Percentiles rank a stretch among this genome's conserved stretches.
These are phyloP conservation scores for Pseudoturritis turrita DNA, from an alignment of 345 rosid species.

Conservation along the genomic window DNA sequence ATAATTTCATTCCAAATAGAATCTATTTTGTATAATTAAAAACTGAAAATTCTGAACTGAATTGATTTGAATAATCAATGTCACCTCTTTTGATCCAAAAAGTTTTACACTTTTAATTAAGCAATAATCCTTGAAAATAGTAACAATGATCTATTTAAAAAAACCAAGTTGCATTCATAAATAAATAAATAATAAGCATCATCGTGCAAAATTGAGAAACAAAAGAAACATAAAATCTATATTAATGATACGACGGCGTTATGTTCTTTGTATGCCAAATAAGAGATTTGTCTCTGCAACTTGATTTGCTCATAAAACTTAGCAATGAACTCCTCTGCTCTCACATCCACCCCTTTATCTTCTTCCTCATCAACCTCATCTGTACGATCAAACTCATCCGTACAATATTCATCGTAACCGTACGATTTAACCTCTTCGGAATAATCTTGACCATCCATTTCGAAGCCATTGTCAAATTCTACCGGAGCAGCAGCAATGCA, in stretches of 20 bases:
- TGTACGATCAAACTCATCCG: conserved; percentile 14
- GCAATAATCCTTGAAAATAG: too few relatives aligned
- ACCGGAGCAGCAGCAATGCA: conserved; percentile 57
- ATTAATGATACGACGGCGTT: not conserved
- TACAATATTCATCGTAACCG: conserved; percentile 22
- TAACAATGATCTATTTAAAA: too few relatives aligned
- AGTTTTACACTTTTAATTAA: too few relatives aligned
- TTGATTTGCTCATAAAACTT: conserved; percentile 67
- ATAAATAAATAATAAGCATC: too few relatives aligned
- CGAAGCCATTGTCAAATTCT: conserved; percentile 55
- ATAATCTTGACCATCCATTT: conserved; percentile 14
- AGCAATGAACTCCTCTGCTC: conserved; percentile 87
- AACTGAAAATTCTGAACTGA: too few relatives aligned
- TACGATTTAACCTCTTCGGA: conserved; percentile 14
- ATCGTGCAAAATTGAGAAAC: too few relatives aligned
- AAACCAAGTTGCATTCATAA: too few relatives aligned
- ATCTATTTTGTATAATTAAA: too few relatives aligned
- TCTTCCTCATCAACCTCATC: conserved; percentile 33
- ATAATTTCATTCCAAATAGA: too few relatives aligned
- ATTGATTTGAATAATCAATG: too few relatives aligned
- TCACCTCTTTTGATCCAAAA: too few relatives aligned
- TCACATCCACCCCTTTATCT: conserved; percentile 68
- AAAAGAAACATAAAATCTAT: not conserved
- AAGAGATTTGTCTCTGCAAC: conserved; percentile 79
- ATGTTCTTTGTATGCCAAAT: conserved; percentile 39